Percentiles rank a stretch among this genome's conserved stretches.
phyloP scores from a whole-genome alignment of 176 grass and related monocot genomes.

The Puccinellia tenuiflora region DNA sequence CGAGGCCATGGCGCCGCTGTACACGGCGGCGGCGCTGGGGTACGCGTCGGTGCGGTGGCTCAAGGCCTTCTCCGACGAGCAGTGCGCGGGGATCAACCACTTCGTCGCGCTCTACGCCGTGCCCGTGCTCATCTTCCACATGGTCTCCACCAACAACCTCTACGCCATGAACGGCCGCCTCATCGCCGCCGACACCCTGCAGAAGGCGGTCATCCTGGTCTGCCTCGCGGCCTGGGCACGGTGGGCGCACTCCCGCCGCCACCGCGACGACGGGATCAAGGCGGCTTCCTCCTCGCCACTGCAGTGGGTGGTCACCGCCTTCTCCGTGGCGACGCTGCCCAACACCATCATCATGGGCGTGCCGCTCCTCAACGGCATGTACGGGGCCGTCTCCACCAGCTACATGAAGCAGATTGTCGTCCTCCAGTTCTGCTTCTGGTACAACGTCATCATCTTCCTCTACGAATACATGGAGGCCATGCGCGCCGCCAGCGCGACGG shows the following conservation, averaged over 20 bases:
- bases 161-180: constrained; percentile 66
- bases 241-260: constrained; percentile 21
- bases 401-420: constrained; percentile 91
- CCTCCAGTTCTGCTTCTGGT: constrained; percentile 81
- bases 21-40: constrained; percentile 60
- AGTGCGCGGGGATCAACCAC: constrained; percentile 31
- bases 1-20: constrained; percentile 77
- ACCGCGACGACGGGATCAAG: too few relatives aligned
- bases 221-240: constrained; percentile 42
- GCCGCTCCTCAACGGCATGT: constrained; percentile 83
- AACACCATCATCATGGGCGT: constrained; percentile 96
- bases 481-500: background rate
- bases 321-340: constrained; percentile 76
- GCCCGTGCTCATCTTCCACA: constrained; percentile 68
- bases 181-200: constrained; percentile 70
- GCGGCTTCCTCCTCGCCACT: too few relatives aligned
- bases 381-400: constrained; percentile 32
- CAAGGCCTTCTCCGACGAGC: constrained; percentile 34
- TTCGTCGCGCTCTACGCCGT: constrained; percentile 68
- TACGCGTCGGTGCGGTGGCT: constrained; percentile 57
- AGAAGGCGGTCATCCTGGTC: constrained; percentile 54
- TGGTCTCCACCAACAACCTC: constrained; percentile 70
- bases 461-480: constrained; percentile 84
- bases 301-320: constrained; percentile 67
- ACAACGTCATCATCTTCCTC: constrained; percentile 86